These are phyloP conservation scores for Apiospora phragmitis DNA, from an alignment of 2,329 filamentous ascomycete genomes.

Conservation along the genomic window DNA sequence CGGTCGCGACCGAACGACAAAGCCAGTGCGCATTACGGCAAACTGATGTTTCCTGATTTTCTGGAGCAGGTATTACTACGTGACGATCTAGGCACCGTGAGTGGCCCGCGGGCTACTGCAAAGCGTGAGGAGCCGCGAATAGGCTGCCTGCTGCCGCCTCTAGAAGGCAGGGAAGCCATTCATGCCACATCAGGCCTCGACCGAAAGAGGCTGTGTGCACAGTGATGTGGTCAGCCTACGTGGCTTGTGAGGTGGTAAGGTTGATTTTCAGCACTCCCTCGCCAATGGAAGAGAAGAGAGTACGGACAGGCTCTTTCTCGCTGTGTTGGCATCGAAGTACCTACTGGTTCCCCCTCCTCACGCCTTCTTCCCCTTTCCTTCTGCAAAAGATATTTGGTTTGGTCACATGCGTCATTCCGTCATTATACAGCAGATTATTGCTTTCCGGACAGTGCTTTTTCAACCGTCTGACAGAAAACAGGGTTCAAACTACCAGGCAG, in stretches of 20 bases:
- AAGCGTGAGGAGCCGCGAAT: not conserved
- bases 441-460: not conserved
- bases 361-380: not conserved
- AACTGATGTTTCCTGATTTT: not conserved
- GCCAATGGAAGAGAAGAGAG: not conserved
- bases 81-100: not conserved
- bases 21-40: not conserved
- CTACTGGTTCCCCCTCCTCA: not conserved
- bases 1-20: not conserved
- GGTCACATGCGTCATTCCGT: not conserved
- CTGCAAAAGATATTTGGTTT: not conserved
- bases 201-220: constrained; percentile 4
- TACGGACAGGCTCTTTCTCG: not conserved
- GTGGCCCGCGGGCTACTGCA: not conserved
- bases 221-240: not conserved
- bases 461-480: constrained; percentile 5
- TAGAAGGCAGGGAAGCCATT: not conserved
- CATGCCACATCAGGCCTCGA: constrained; percentile 5
- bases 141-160: not conserved
- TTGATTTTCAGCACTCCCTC: not conserved
- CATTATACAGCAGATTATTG: not conserved
- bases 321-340: not conserved
- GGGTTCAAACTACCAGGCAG: not conserved
- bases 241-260: not conserved
- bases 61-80: not conserved